Percentiles rank a stretch among this genome's conserved stretches.
Evolutionary conservation across 2,329 filamentous ascomycete genomes (phyloP).

Genomic region (Leptographium wingfieldii): DNA sequence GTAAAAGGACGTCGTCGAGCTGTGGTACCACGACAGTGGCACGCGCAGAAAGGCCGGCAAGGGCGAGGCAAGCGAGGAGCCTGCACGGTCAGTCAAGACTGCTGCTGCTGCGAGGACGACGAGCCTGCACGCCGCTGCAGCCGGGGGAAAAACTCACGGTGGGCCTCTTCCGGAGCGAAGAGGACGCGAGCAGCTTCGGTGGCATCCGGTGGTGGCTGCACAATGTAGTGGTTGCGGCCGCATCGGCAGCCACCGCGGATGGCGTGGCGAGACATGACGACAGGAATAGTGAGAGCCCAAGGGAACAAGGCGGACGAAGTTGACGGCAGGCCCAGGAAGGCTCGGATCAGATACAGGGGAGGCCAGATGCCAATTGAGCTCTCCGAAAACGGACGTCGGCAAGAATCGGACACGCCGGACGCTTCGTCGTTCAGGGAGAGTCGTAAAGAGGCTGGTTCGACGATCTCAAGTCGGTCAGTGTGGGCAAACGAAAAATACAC

Average conservation of each 20-base stretch:
- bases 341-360: not conserved
- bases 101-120: not conserved
- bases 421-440: not conserved
- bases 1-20: constrained; percentile 61
- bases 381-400: too few relatives aligned
- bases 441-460: not conserved
- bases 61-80: constrained; percentile 57
- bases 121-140: not conserved
- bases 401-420: not conserved
- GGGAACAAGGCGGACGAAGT: not conserved
- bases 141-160: constrained; percentile 44
- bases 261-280: constrained; percentile 12
- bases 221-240: constrained; percentile 70
- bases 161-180: constrained; percentile 57
- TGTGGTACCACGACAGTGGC: constrained; percentile 69
- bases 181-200: constrained; percentile 51
- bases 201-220: constrained; percentile 51
- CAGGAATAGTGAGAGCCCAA: not conserved
- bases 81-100: constrained; percentile 16
- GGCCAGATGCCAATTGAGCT: not conserved
- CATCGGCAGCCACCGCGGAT: constrained; percentile 73
- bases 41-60: constrained; percentile 74
- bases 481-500: not conserved
- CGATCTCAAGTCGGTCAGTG: not conserved
- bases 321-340: not conserved